These are phyloP conservation scores for Tetrahymena malaccensis DNA, from an alignment of 73 alveolate species.

Conservation along the genomic window DNA sequence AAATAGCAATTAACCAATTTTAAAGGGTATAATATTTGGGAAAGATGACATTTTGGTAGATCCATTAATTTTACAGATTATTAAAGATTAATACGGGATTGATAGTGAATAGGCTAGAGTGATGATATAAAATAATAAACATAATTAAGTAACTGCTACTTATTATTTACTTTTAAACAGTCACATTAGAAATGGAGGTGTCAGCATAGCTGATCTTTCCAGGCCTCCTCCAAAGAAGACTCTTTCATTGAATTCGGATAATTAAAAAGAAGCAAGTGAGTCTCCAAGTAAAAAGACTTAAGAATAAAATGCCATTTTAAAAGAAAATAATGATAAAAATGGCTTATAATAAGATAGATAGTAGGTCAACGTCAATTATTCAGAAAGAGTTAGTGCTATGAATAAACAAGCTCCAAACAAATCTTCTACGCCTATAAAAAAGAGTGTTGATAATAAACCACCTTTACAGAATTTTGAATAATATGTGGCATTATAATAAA, in stretches of 20 bases:
- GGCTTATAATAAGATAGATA: not conserved
- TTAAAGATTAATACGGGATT: not conserved
- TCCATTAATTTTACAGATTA: not conserved
- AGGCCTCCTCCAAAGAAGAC: not conserved
- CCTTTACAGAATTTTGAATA: not conserved
- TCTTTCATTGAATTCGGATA: not conserved
- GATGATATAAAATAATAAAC: constrained; percentile 50
- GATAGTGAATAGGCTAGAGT: not conserved
- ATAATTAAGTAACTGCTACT: constrained; percentile 85
- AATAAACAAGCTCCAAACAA: not conserved
- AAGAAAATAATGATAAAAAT: not conserved
- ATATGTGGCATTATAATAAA: not conserved
- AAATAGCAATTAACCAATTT: not conserved
- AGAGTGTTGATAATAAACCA: not conserved
- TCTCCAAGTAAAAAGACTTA: not conserved
- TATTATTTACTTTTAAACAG: constrained; percentile 80
- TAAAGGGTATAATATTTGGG: not conserved
- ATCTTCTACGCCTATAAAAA: not conserved
- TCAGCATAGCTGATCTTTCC: constrained; percentile 21
- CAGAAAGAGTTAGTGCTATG: not conserved
- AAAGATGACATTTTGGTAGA: not conserved
- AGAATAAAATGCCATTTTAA: not conserved
- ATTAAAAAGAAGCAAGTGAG: not conserved
- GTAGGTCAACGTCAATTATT: not conserved
- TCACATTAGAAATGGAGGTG: constrained; percentile 65